Evolutionary conservation across 208 protist species (phyloP).

Genomic region (Crithidia thermophila): DNA sequence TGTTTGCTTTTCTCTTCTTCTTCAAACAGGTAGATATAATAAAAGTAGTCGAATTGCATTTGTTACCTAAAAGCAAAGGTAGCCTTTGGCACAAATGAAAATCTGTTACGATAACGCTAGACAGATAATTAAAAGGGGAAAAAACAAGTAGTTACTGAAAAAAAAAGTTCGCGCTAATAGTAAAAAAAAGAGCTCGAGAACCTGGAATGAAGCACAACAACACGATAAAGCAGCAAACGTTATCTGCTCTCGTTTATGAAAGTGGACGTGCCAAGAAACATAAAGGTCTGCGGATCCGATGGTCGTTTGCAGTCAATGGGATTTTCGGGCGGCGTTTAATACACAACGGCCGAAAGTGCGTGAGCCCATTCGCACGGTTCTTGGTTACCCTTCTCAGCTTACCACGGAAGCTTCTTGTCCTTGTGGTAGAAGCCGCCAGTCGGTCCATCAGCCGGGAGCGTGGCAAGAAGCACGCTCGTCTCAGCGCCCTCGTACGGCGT

Average conservation of each 20-base stretch:
- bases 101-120: slow-evolving; percentile 12
- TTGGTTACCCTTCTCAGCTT: slow-evolving; percentile 14
- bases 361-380: no score
- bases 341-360: no score
- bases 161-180: slow-evolving; percentile 20
- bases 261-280: no score
- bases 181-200: slow-evolving; percentile 13
- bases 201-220: no score
- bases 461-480: slow-evolving; percentile 76
- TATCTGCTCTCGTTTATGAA: no score
- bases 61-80: background rate
- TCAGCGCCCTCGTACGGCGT: slow-evolving; percentile 73
- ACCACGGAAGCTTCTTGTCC: slow-evolving; percentile 79
- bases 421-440: slow-evolving; percentile 85
- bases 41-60: slow-evolving; percentile 3
- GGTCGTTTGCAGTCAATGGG: no score
- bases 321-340: no score
- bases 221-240: no score
- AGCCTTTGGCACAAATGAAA: slow-evolving; percentile 4
- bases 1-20: no score
- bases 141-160: slow-evolving; percentile 16
- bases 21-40: no score
- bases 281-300: no score
- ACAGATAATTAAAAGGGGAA: slow-evolving; percentile 18
- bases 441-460: slow-evolving; percentile 73